Conservation (phyloP, 768 basidiomycete genomes). For the Coprinopsis marcescibilis region DNA sequence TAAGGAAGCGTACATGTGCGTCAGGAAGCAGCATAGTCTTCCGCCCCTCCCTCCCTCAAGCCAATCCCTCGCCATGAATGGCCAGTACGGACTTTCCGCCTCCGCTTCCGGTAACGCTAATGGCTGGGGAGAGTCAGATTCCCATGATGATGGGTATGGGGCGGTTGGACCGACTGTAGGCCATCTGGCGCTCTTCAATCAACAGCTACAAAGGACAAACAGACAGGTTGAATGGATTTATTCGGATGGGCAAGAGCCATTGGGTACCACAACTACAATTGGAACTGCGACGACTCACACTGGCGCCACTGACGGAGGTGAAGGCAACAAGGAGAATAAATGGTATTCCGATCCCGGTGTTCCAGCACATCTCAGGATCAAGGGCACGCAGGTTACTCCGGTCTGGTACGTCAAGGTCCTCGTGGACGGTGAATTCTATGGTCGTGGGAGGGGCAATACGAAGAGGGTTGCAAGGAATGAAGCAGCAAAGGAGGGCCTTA, state of each 20-base stretch:
- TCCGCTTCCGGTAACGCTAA: no score
- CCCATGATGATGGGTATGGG: constrained; percentile 9
- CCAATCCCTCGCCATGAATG: constrained; percentile 2
- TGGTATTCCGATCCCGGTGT: constrained; percentile 17
- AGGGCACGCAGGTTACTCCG: constrained; percentile 60
- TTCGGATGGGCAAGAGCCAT: constrained; percentile 27
- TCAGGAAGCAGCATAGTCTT: constrained; percentile 65
- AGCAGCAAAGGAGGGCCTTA: constrained; percentile 70
- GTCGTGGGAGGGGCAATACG: constrained; percentile 61
- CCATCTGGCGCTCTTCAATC: constrained; percentile 78
- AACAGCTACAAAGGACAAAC: constrained; percentile 56
- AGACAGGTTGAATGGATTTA: constrained; percentile 69
- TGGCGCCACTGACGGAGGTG: not conserved
- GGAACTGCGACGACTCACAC: not conserved
- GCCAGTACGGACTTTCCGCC: no score
- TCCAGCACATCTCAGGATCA: constrained; percentile 20
- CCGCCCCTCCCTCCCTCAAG: constrained; percentile 33
- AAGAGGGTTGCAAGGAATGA: constrained; percentile 80
- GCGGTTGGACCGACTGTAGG: constrained; percentile 35
- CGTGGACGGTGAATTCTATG: constrained; percentile 55
- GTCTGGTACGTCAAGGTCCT: constrained; percentile 67
- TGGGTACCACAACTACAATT: not conserved
- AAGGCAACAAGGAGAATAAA: constrained; percentile 10
- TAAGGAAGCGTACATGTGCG: constrained; percentile 51
- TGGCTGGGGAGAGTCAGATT: no score